Percentiles rank a stretch among this genome's conserved stretches.
phyloP scores from a whole-genome alignment of 176 grass and related monocot genomes.

The Aegilops tauschii region DNA sequence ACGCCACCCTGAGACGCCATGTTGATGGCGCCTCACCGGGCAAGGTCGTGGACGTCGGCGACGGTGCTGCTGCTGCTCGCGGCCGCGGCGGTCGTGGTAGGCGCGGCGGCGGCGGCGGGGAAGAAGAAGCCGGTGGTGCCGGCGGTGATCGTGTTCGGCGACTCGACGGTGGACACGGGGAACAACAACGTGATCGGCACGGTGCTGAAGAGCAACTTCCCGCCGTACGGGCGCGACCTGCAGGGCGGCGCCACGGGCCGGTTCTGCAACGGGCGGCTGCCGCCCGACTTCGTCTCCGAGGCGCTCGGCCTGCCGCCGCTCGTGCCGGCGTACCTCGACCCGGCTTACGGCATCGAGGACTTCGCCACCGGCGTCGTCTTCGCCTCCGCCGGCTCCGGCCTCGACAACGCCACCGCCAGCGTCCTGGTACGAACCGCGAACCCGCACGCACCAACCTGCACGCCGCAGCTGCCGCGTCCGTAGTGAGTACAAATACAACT shows the following conservation, averaged over 20 bases:
- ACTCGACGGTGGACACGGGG: constrained; percentile 84
- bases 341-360: constrained; percentile 56
- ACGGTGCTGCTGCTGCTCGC: not conserved
- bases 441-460: not conserved
- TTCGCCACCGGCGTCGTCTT: constrained; percentile 87
- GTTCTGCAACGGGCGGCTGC: constrained; percentile 79
- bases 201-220: constrained; percentile 82
- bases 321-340: constrained; percentile 86
- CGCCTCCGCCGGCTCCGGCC: constrained; percentile 88
- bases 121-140: constrained; percentile 22
- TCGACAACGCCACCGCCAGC: constrained; percentile 76
- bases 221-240: constrained; percentile 82
- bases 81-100: not conserved
- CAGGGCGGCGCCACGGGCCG: constrained; percentile 44
- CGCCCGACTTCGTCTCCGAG: constrained; percentile 81
- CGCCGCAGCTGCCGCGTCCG: not conserved
- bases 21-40: not conserved
- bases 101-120: too few relatives aligned
- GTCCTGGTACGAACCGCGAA: constrained; percentile 43
- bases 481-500: too few relatives aligned
- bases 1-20: not conserved
- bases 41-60: not conserved
- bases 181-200: constrained; percentile 75
- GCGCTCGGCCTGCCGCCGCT: constrained; percentile 68
- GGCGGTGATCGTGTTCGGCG: constrained; percentile 70